A percentile compares a stretch with the other conserved stretches of the same genome.
These are phyloP conservation scores for Aspergillus tubingensis DNA, from an alignment of 2,329 filamentous ascomycete genomes.

Conservation along the genomic window DNA sequence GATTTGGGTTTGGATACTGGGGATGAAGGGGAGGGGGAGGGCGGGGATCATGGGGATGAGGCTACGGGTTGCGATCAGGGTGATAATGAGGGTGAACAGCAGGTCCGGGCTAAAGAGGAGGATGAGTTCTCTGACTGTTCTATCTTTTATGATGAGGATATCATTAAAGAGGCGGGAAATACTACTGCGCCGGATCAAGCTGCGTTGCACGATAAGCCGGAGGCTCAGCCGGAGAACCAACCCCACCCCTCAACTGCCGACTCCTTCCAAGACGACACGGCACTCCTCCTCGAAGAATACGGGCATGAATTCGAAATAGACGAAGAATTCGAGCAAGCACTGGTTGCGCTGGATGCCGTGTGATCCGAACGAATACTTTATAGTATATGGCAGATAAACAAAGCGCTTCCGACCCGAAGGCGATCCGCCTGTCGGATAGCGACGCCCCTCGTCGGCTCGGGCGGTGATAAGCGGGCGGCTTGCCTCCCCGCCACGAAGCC, in stretches of 20 bases:
- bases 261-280: slow-evolving; percentile 41
- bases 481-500: not conserved
- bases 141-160: slow-evolving; percentile 33
- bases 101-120: slow-evolving; percentile 19
- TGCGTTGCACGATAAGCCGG: not conserved
- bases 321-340: slow-evolving; percentile 23
- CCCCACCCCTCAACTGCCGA: slow-evolving; percentile 19
- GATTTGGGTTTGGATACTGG: not conserved
- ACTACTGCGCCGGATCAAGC: not conserved
- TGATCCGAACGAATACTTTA: slow-evolving; percentile 12
- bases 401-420: slow-evolving; percentile 28
- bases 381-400: not conserved
- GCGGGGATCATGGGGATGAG: slow-evolving; percentile 4
- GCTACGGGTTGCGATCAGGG: not conserved
- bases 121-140: slow-evolving; percentile 40
- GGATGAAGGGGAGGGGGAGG: slow-evolving; percentile 10
- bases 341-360: slow-evolving; percentile 20
- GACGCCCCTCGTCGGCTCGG: slow-evolving; percentile 19
- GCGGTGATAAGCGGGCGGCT: slow-evolving; percentile 14
- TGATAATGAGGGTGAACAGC: not conserved
- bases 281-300: slow-evolving; percentile 30
- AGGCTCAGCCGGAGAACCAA: not conserved
- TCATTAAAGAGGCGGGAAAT: slow-evolving; percentile 27
- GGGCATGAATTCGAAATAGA: slow-evolving; percentile 23
- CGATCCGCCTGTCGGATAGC: slow-evolving; percentile 24